Evolutionary conservation across 2,329 filamentous ascomycete genomes (phyloP).

Genomic region (Chlorencoelia australis): DNA sequence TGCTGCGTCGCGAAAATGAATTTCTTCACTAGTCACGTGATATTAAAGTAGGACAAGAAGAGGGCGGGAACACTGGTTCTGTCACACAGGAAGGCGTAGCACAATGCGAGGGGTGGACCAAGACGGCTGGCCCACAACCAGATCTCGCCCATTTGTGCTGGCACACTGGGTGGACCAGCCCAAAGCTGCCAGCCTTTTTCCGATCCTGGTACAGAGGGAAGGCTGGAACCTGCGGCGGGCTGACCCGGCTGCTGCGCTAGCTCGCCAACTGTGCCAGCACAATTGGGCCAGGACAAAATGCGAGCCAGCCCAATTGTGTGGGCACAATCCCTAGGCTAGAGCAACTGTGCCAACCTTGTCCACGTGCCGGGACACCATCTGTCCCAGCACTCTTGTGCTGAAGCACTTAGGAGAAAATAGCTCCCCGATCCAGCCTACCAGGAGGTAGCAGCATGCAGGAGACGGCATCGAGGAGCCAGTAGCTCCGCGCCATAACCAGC

Average conservation of each 20-base stretch:
- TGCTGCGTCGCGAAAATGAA: too few relatives aligned
- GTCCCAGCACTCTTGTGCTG: conserved; percentile 5
- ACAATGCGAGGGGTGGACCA: too few relatives aligned
- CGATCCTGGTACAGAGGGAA: not conserved
- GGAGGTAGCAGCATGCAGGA: too few relatives aligned
- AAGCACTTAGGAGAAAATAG: too few relatives aligned
- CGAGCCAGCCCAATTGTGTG: conserved; percentile 6
- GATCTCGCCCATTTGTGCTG: conserved; percentile 5
- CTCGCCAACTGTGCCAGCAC: conserved; percentile 3
- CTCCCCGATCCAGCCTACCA: too few relatives aligned
- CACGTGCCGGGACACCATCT: conserved; percentile 4
- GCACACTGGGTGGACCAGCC: not conserved
- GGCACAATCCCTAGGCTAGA: conserved; percentile 5
- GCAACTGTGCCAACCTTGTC: conserved; percentile 7
- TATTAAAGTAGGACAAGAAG: too few relatives aligned
- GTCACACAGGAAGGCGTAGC: too few relatives aligned
- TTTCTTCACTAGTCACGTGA: too few relatives aligned
- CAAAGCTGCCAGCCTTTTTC: not conserved
- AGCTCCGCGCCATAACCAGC: too few relatives aligned
- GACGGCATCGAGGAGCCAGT: too few relatives aligned
- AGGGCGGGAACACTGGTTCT: too few relatives aligned
- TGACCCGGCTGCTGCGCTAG: not conserved
- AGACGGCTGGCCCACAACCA: too few relatives aligned
- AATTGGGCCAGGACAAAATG: conserved; percentile 5
- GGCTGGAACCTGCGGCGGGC: not conserved